Percentiles rank a stretch among this genome's conserved stretches.
phyloP scores from a whole-genome alignment of 371 early-diverging fungal species.

The Phascolomyces articulosus region DNA sequence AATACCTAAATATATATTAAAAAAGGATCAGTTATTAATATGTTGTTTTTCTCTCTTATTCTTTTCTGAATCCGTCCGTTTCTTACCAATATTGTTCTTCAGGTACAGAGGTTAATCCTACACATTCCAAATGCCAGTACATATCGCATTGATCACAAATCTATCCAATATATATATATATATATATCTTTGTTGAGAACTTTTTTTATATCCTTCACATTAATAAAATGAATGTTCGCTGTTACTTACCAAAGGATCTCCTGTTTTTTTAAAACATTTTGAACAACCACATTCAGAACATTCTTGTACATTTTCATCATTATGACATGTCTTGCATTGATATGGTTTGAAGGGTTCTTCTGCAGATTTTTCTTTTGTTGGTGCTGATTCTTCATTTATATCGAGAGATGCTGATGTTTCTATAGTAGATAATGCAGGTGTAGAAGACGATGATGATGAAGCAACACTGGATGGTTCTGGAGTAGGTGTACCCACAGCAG shows the following conservation, averaged over 20 bases:
- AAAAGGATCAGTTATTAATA: background rate
- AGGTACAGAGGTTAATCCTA: slow-evolving; percentile 40
- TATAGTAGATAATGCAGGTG: background rate
- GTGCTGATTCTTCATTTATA: no score
- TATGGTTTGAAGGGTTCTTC: slow-evolving; percentile 10
- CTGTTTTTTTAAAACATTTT: slow-evolving; percentile 52
- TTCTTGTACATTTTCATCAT: slow-evolving; percentile 42
- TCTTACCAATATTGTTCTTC: slow-evolving; percentile 46
- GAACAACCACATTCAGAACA: slow-evolving; percentile 61
- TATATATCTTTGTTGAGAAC: no score
- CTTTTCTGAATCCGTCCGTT: background rate
- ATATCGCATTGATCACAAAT: slow-evolving; percentile 65
- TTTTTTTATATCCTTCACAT: background rate
- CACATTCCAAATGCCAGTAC: slow-evolving; percentile 59
- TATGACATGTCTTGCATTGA: slow-evolving; percentile 37
- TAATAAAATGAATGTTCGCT: no score
- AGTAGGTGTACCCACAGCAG: no score
- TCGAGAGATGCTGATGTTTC: background rate
- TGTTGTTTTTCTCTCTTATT: background rate
- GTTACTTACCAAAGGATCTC: slow-evolving; percentile 56
- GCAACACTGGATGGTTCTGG: no score
- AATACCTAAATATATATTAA: slow-evolving; percentile 37
- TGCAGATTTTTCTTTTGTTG: background rate
- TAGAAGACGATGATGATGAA: no score
- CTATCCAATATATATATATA: slow-evolving; percentile 11